Percentiles rank a stretch among this genome's conserved stretches.
Evolutionary conservation across 495 filamentous ascomycete species (phyloP).

Genomic region (Bryoglossum gracile): DNA sequence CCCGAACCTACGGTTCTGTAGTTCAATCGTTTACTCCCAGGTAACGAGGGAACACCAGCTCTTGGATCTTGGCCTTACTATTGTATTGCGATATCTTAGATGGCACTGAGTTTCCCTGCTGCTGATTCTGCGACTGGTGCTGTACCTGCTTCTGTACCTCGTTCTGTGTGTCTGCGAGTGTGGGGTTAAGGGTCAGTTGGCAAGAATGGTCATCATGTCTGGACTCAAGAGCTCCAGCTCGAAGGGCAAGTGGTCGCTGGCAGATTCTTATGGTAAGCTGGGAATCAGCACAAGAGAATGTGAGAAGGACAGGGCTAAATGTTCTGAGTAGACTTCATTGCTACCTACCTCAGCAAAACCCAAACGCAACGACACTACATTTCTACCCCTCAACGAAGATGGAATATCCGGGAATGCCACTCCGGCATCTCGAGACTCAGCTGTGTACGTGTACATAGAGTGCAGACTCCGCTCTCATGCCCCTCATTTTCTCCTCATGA

Average conservation of each 20-base stretch:
- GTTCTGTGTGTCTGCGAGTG: background rate
- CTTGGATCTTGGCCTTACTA: too few relatives aligned
- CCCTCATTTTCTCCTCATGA: too few relatives aligned
- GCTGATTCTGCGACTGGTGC: slow-evolving; percentile 6
- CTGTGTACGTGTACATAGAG: background rate
- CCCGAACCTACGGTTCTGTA: too few relatives aligned
- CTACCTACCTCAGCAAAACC: slow-evolving; percentile 16
- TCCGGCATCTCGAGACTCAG: background rate
- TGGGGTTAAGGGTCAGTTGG: too few relatives aligned
- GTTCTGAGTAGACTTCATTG: slow-evolving; percentile 18
- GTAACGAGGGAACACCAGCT: too few relatives aligned
- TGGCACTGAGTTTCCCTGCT: slow-evolving; percentile 5
- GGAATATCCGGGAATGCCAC: too few relatives aligned
- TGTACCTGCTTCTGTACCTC: slow-evolving; percentile 3
- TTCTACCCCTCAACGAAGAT: background rate
- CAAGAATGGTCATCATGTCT: too few relatives aligned
- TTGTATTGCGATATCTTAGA: slow-evolving; percentile 1
- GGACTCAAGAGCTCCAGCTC: background rate
- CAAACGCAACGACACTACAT: background rate
- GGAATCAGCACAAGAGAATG: background rate
- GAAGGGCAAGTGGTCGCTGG: slow-evolving; percentile 17
- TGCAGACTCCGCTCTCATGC: too few relatives aligned
- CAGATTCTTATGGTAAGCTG: slow-evolving; percentile 21
- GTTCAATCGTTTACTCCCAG: too few relatives aligned
- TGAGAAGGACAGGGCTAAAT: slow-evolving; percentile 1